These are phyloP conservation scores for Neurospora sublineolata DNA, from an alignment of 495 filamentous ascomycete species.

Conservation along the genomic window DNA sequence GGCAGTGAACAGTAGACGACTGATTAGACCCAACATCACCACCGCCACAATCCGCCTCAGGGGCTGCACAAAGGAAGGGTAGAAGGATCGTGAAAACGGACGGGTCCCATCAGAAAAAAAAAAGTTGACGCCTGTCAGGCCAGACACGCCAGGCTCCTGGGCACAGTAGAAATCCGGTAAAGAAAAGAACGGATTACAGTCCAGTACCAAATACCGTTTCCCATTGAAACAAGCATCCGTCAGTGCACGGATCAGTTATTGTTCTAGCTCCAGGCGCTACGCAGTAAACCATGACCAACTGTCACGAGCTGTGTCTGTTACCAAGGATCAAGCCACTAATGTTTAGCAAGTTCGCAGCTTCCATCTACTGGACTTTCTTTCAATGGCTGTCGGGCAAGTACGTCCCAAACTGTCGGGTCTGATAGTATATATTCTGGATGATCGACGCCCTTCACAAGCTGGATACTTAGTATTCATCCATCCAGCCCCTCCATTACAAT, in stretches of 20 bases:
- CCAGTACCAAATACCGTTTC: background rate
- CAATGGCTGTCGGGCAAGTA: background rate
- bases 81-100: background rate
- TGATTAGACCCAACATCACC: background rate
- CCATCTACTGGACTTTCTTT: background rate
- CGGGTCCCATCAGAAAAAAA: background rate
- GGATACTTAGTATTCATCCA: background rate
- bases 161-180: background rate
- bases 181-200: background rate
- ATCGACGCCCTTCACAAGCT: background rate
- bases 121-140: background rate
- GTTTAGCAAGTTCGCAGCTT: background rate
- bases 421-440: background rate
- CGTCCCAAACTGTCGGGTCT: constrained; percentile 27
- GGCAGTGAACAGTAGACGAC: background rate
- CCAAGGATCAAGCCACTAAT: background rate
- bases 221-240: background rate
- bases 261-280: background rate
- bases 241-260: background rate
- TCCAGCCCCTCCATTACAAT: background rate
- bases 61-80: background rate
- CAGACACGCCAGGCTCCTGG: background rate
- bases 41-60: background rate
- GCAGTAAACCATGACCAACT: background rate
- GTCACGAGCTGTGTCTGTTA: background rate